These are phyloP conservation scores for Jamesozyma jinghongensis DNA, from an alignment of 805 yeast genomes.

Conservation along the genomic window DNA sequence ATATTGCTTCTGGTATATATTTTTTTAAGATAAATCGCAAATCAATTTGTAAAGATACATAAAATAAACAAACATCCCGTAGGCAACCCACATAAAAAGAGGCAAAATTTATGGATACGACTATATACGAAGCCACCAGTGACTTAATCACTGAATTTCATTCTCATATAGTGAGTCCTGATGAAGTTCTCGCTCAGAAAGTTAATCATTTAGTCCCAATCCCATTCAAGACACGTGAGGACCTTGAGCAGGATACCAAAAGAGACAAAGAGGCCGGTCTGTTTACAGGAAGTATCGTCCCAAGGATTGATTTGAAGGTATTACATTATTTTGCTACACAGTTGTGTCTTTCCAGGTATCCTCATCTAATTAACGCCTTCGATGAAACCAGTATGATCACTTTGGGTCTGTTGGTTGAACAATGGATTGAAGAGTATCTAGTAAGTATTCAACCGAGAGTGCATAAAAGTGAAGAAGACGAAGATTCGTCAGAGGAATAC, in stretches of 20 bases:
- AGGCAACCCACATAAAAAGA: not conserved
- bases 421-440: slow-evolving; percentile 31
- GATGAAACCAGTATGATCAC: slow-evolving; percentile 33
- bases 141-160: slow-evolving; percentile 20
- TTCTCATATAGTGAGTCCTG: slow-evolving; percentile 23
- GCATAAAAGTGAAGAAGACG: slow-evolving; percentile 1
- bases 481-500: not conserved
- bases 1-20: too few relatives aligned
- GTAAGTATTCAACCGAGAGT: slow-evolving; percentile 5
- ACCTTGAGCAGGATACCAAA: slow-evolving; percentile 16
- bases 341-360: slow-evolving; percentile 23
- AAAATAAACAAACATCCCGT: not conserved
- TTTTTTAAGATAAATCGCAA: too few relatives aligned
- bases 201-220: slow-evolving; percentile 23
- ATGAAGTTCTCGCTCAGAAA: slow-evolving; percentile 25
- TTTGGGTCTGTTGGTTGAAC: slow-evolving; percentile 31
- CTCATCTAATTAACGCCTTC: slow-evolving; percentile 20
- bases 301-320: slow-evolving; percentile 27
- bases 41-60: too few relatives aligned
- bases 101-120: slow-evolving; percentile 17
- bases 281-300: slow-evolving; percentile 23
- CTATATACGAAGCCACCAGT: slow-evolving; percentile 26
- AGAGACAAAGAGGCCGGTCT: slow-evolving; percentile 19
- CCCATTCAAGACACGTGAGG: slow-evolving; percentile 27
- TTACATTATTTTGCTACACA: slow-evolving; percentile 32